Base-by-base conservation (phyloP, 441 rosid genomes). In the Gossypium gossypioides region DNA sequence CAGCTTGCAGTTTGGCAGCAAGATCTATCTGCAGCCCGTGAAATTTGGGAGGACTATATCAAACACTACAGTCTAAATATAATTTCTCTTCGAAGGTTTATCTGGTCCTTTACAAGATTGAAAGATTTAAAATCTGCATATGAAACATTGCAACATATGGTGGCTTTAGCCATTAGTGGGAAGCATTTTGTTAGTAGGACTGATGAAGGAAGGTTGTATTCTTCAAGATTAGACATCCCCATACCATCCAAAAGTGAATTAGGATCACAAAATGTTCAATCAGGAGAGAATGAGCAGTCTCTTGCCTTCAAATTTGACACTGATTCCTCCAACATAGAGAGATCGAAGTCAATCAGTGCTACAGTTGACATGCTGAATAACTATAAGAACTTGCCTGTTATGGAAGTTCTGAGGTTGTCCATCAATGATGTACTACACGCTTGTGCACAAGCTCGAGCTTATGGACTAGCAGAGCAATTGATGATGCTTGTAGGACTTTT, bases 1-100 rank as follows among this genome's bases (percentile, higher is more conserved):
- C 86, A 91, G 95, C 83, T 91, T 78, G 97, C 97, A 79, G 91
- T 85, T 79, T 75, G 75, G 77, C 88, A 86, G 83, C 73, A 81
- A 72, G 84, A 85, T 78, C 81, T 78, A 67, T 77, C 85, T 32
- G 84, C 86, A 44, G 87, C 83, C 34, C 79, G 76, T 74, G 86
- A 84, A 16, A 84, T 95, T 56, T 84, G 90, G 96, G 82, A 83
- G 75, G 87, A 85, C 76, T 92, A 87, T 78, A 73, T 75, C 40
- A 83, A 85, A 79, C 84, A 81, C 79, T 90, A 87, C 79, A 85
- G 80, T 68, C 84, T 82, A 71, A 83, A 78, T 71, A 68, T 87
- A 71, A 34, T 74, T 48, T 64, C 82, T 19, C 79, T 92, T 77
- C 82, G 78, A 66, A 83, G 81, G 69, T 91, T 92, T 78, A 70